Evolutionary conservation across 2,329 filamentous ascomycete genomes (phyloP).

Genomic region (Nannizzia gypsea): DNA sequence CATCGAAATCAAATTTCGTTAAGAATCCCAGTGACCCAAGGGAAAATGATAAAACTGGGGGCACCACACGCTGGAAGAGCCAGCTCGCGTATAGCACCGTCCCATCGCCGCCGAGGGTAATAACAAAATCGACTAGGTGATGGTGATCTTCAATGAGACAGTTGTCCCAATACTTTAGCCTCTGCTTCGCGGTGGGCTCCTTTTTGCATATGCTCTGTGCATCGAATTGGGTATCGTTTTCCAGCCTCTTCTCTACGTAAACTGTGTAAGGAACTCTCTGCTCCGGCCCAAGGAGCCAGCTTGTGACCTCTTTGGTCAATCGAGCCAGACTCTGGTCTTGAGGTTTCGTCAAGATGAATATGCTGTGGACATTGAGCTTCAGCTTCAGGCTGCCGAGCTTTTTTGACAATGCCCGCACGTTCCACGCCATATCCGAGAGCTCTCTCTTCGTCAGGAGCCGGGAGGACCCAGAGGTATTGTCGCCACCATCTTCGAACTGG

Average conservation of each 20-base stretch:
- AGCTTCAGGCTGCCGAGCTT: constrained; percentile 72
- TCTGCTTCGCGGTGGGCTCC: constrained; percentile 40
- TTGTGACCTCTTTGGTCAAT: constrained; percentile 62
- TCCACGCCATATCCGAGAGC: constrained; percentile 92
- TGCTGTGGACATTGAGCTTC: constrained; percentile 65
- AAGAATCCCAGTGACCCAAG: constrained; percentile 87
- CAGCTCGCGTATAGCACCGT: constrained; percentile 93
- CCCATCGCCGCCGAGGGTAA: constrained; percentile 89
- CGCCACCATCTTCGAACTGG: neutral
- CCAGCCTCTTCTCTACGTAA: constrained; percentile 66
- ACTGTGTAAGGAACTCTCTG: constrained; percentile 59
- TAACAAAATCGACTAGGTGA: constrained; percentile 84
- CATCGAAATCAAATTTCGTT: constrained; percentile 87
- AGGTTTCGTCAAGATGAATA: constrained; percentile 87
- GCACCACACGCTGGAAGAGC: constrained; percentile 91
- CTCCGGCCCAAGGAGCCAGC: constrained; percentile 68
- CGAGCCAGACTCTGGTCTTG: constrained; percentile 69
- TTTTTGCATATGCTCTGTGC: constrained; percentile 55
- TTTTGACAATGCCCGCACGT: constrained; percentile 80
- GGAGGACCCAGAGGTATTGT: constrained; percentile 41
- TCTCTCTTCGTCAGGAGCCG: constrained; percentile 91
- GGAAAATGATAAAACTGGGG: constrained; percentile 82
- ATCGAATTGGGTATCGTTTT: constrained; percentile 62
- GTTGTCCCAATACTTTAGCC: constrained; percentile 74
- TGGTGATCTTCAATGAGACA: constrained; percentile 65